Evolutionary conservation across 2,329 filamentous ascomycete species (phyloP).

Genomic region (Alternaria conjuncta): DNA sequence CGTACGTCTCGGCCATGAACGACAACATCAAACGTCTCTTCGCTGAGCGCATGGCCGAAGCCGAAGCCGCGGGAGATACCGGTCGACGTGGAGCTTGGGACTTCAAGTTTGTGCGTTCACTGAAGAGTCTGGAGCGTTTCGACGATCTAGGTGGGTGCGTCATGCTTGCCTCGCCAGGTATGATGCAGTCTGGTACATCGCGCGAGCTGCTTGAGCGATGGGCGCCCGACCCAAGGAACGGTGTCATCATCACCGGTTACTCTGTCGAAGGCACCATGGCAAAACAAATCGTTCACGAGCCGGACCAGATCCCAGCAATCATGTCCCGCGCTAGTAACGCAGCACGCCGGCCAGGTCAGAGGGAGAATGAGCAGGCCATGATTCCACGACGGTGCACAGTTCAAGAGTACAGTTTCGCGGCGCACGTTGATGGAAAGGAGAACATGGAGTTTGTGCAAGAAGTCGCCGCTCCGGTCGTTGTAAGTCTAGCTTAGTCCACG

Average conservation of each 20-base stretch:
- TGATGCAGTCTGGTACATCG: slow-evolving; percentile 96
- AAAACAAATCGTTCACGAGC: slow-evolving; percentile 92
- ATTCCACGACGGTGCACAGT: slow-evolving; percentile 92
- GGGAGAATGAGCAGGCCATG: slow-evolving; percentile 84
- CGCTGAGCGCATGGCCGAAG: slow-evolving; percentile 87
- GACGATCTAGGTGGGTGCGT: slow-evolving; percentile 95
- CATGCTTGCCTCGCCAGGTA: slow-evolving; percentile 96
- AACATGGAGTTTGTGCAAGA: slow-evolving; percentile 98
- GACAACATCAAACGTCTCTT: slow-evolving; percentile 98
- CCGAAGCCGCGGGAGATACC: slow-evolving; percentile 78
- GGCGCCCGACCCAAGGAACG: slow-evolving; percentile 95
- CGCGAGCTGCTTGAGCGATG: slow-evolving; percentile 91
- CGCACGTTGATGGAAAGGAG: slow-evolving; percentile 94
- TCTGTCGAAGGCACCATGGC: slow-evolving; percentile 99
- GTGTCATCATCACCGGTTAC: slow-evolving; percentile 98
- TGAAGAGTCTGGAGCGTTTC: slow-evolving; percentile 93
- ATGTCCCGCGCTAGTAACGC: slow-evolving; percentile 66
- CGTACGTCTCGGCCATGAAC: slow-evolving; percentile 98
- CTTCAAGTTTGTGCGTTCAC: slow-evolving; percentile 88
- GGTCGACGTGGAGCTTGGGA: slow-evolving; percentile 90
- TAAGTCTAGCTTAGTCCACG: slow-evolving; percentile 58
- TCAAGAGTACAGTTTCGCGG: slow-evolving; percentile 93
- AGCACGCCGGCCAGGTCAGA: slow-evolving; percentile 67
- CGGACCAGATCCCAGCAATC: slow-evolving; percentile 91
- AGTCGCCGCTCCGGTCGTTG: slow-evolving; percentile 87